phyloP scores from a whole-genome alignment of 2,329 filamentous ascomycete genomes.

The Dactylellina leptospora region DNA sequence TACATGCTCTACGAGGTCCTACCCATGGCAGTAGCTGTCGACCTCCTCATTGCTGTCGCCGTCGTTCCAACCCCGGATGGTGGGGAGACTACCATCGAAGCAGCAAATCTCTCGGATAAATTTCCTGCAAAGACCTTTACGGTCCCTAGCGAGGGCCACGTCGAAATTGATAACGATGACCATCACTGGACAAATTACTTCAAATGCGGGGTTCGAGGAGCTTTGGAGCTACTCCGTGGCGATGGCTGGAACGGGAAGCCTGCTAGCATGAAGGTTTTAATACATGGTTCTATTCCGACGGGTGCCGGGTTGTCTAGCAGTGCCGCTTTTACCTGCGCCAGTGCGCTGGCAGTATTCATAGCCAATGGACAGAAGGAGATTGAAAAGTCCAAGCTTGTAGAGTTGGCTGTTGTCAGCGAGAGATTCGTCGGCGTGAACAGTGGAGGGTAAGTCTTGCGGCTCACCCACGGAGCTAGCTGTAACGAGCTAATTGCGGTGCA shows the following conservation, averaged over 20 bases:
- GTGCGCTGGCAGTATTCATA: slow-evolving; percentile 83
- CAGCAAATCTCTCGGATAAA: slow-evolving; percentile 80
- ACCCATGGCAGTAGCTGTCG: slow-evolving; percentile 92
- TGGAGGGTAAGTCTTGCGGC: slow-evolving; percentile 72
- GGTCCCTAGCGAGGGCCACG: slow-evolving; percentile 69
- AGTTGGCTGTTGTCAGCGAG: slow-evolving; percentile 93
- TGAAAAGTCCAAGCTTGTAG: slow-evolving; percentile 89
- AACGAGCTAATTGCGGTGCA: background rate
- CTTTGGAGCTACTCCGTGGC: slow-evolving; percentile 77
- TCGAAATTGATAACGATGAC: slow-evolving; percentile 83
- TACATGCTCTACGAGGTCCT: slow-evolving; percentile 96
- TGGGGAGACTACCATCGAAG: slow-evolving; percentile 72
- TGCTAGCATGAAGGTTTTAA: slow-evolving; percentile 82
- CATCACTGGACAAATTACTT: slow-evolving; percentile 99
- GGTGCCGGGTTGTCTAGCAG: slow-evolving; percentile 93
- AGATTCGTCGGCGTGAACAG: slow-evolving; percentile 94
- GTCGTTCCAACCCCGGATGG: slow-evolving; percentile 62
- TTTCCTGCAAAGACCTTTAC: slow-evolving; percentile 80
- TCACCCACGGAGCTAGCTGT: background rate
- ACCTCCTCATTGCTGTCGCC: slow-evolving; percentile 82
- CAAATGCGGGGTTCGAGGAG: slow-evolving; percentile 86
- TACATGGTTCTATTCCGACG: slow-evolving; percentile 90
- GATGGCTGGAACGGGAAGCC: slow-evolving; percentile 72
- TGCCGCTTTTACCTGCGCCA: slow-evolving; percentile 90
- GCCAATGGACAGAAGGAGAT: slow-evolving; percentile 81